Percentiles rank a stretch among this genome's conserved stretches.
These are phyloP conservation scores for Juglanconis juglandina DNA, from an alignment of 2,329 filamentous ascomycete species.

Conservation along the genomic window DNA sequence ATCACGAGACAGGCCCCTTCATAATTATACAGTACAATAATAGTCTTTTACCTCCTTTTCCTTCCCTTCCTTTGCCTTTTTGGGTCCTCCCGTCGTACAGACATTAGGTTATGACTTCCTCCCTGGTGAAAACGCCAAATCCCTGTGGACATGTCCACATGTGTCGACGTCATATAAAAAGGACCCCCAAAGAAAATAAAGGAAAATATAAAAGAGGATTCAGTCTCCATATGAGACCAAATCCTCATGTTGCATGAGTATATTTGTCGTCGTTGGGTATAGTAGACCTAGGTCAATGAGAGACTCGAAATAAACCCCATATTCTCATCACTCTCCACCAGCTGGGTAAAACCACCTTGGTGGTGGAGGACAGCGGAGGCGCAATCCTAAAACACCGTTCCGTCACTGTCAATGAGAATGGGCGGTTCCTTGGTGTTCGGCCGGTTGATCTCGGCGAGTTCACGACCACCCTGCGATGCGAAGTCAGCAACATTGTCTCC, in stretches of 20 bases:
- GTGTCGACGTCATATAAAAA: neutral
- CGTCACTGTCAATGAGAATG: conserved; percentile 93
- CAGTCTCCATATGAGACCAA: neutral
- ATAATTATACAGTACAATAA: neutral
- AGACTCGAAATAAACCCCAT: neutral
- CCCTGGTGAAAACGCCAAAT: neutral
- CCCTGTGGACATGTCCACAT: neutral
- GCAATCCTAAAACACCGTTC: conserved; percentile 76
- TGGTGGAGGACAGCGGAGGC: conserved; percentile 8
- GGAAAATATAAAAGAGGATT: conserved; percentile 61
- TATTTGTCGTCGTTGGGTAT: neutral
- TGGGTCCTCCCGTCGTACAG: neutral
- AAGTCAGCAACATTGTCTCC: neutral
- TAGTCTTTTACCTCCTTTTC: neutral
- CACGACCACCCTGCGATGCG: conserved; percentile 69
- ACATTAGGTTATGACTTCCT: neutral
- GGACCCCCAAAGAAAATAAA: neutral
- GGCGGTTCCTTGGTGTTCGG: conserved; percentile 96
- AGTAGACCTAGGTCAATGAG: neutral
- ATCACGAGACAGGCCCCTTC: neutral
- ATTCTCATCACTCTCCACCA: neutral
- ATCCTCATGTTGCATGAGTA: neutral
- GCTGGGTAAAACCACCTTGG: neutral
- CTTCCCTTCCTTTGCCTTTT: neutral
- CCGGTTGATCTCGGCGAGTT: conserved; percentile 90